Percentiles rank a stretch among this genome's conserved stretches.
phyloP scores from a whole-genome alignment of 1,139 yeast genomes.

The Sugiyamaella castrensis region DNA sequence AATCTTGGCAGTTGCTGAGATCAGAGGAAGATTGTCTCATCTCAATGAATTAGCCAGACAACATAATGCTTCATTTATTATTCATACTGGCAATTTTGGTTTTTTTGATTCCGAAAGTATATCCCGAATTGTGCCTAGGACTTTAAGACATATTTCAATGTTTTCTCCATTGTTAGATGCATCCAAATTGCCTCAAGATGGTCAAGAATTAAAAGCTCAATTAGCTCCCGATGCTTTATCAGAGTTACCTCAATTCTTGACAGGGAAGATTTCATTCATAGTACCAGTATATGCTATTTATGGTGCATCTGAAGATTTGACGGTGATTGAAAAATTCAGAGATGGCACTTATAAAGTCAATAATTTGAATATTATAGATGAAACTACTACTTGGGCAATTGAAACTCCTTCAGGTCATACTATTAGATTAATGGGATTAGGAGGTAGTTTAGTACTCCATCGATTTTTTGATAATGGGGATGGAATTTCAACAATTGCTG shows the following conservation, averaged over 20 bases:
- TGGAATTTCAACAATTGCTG: conserved; percentile 48
- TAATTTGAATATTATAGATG: conserved; percentile 63
- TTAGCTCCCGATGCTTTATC: conserved; percentile 44
- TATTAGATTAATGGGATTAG: conserved; percentile 62
- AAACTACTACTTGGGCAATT: conserved; percentile 41
- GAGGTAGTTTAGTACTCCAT: conserved; percentile 67
- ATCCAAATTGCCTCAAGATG: conserved; percentile 40
- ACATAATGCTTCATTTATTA: conserved; percentile 49
- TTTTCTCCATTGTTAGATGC: conserved; percentile 58
- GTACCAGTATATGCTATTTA: conserved; percentile 74
- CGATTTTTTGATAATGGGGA: conserved; percentile 68
- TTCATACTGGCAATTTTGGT: conserved; percentile 81
- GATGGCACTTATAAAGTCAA: conserved; percentile 51
- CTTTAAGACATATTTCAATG: conserved; percentile 61
- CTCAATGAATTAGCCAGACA: conserved; percentile 48
- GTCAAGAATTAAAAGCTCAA: conserved; percentile 41
- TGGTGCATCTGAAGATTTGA: conserved; percentile 74
- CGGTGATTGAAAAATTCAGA: conserved; percentile 59
- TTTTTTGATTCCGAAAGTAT: conserved; percentile 63
- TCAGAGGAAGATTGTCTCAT: conserved; percentile 49
- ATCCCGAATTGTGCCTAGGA: conserved; percentile 43
- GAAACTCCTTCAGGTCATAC: conserved; percentile 44
- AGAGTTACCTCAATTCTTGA: conserved; percentile 52
- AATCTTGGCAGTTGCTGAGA: conserved; percentile 54
- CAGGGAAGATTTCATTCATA: conserved; percentile 46